Evolutionary conservation across 768 basidiomycete species (phyloP).

Genomic region (Leccinum truebloodii): DNA sequence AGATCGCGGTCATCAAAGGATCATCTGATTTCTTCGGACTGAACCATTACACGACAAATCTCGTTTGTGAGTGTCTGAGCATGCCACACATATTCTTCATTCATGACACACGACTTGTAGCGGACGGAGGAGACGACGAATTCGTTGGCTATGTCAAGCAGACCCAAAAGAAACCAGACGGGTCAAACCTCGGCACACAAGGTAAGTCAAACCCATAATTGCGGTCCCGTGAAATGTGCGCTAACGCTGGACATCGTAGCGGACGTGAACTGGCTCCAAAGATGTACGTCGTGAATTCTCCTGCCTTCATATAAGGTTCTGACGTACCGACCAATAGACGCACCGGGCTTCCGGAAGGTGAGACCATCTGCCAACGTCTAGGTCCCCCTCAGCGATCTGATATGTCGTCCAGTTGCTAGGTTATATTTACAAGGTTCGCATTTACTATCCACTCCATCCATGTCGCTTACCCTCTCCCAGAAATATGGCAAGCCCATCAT

Average conservation of each 20-base stretch:
- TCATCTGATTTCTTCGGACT: constrained; percentile 77
- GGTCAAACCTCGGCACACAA: constrained; percentile 66
- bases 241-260: constrained; percentile 37
- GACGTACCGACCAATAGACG: constrained; percentile 40
- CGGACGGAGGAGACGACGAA: constrained; percentile 65
- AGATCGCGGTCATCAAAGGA: constrained; percentile 57
- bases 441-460: not conserved
- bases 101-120: constrained; percentile 29
- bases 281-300: constrained; percentile 45
- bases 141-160: constrained; percentile 63
- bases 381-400: not conserved
- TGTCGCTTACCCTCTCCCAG: constrained; percentile 22
- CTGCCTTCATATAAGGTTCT: not conserved
- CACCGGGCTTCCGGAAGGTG: constrained; percentile 66
- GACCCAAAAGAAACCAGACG: constrained; percentile 66
- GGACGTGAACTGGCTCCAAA: constrained; percentile 70
- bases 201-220: constrained; percentile 36
- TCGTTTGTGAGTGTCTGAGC: constrained; percentile 52
- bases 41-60: constrained; percentile 77
- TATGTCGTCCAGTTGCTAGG: constrained; percentile 49
- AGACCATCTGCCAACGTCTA: constrained; percentile 12
- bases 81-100: not conserved
- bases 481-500: constrained; percentile 58
- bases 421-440: constrained; percentile 65
- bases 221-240: not conserved